Conservation (phyloP, 2,329 filamentous ascomycete genomes). For the Cercospora sp. region DNA sequence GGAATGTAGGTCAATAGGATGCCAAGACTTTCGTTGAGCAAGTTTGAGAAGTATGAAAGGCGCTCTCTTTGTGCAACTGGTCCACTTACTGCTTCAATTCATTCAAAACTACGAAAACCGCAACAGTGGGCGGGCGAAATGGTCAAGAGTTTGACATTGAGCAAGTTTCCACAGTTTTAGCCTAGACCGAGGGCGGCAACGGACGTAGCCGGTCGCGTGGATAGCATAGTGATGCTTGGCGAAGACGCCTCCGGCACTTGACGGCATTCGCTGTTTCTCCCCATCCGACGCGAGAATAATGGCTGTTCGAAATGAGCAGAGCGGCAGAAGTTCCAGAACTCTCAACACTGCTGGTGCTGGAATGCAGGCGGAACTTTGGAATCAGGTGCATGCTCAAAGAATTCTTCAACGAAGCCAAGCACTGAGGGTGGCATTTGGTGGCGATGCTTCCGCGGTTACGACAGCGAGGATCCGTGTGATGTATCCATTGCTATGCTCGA, state of each 20-base stretch:
- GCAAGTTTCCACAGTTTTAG: constrained; percentile 8
- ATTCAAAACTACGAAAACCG: neutral
- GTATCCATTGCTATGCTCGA: neutral
- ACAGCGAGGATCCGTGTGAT: neutral
- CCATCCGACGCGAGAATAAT: neutral
- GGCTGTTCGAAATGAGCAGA: neutral
- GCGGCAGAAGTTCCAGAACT: neutral
- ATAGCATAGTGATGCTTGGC: neutral
- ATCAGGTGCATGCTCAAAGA: neutral
- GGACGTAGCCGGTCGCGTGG: neutral
- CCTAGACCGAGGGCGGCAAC: neutral
- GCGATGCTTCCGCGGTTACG: neutral
- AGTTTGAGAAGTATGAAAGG: constrained; percentile 16
- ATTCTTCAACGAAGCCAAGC: neutral
- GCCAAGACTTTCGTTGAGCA: constrained; percentile 7
- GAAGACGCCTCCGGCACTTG: neutral
- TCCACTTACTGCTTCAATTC: constrained; percentile 2
- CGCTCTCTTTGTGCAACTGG: neutral
- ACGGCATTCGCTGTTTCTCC: neutral
- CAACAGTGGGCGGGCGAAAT: neutral
- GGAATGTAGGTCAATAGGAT: constrained; percentile 4
- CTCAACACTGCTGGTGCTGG: neutral
- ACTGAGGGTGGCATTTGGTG: neutral
- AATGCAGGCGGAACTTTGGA: neutral
- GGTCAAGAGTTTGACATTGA: neutral